phyloP scores from a whole-genome alignment of 2,329 filamentous ascomycete genomes.

The Colletotrichum brevisporum region DNA sequence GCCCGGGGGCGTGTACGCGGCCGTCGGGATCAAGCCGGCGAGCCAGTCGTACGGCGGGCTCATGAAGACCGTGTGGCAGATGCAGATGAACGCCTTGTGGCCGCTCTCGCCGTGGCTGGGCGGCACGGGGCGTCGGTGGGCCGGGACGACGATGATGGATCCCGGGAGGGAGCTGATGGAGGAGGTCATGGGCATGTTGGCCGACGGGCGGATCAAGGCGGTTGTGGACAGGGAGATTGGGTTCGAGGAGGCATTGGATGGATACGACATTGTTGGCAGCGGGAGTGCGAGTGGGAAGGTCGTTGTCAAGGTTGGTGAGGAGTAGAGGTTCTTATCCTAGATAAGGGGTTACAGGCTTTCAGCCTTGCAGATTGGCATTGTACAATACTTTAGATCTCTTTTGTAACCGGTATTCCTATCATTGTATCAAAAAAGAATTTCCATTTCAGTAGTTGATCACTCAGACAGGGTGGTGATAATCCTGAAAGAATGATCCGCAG shows the following conservation, averaged over 20 bases:
- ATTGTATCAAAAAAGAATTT: too few species aligned
- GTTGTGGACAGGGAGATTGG: constrained; percentile 54
- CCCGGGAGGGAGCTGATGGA: constrained; percentile 51
- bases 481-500: background rate
- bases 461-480: background rate
- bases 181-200: constrained; percentile 50
- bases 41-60: constrained; percentile 49
- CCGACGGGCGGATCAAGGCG: constrained; percentile 51
- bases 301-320: constrained; percentile 50
- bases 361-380: background rate
- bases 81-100: constrained; percentile 56
- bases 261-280: constrained; percentile 51
- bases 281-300: constrained; percentile 56
- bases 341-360: background rate
- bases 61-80: constrained; percentile 48
- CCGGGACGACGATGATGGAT: constrained; percentile 52
- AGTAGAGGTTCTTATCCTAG: background rate
- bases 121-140: constrained; percentile 54
- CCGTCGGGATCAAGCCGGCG: constrained; percentile 56
- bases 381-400: background rate
- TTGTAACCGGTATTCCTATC: background rate
- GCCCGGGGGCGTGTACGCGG: constrained; percentile 54
- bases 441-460: background rate
- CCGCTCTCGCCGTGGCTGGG: constrained; percentile 53
- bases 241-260: constrained; percentile 54